Evolutionary conservation across 352 stramenopile species (phyloP), one percentile per base, ranked within the genome.

Genomic region (Pythium guiyangense): DNA sequence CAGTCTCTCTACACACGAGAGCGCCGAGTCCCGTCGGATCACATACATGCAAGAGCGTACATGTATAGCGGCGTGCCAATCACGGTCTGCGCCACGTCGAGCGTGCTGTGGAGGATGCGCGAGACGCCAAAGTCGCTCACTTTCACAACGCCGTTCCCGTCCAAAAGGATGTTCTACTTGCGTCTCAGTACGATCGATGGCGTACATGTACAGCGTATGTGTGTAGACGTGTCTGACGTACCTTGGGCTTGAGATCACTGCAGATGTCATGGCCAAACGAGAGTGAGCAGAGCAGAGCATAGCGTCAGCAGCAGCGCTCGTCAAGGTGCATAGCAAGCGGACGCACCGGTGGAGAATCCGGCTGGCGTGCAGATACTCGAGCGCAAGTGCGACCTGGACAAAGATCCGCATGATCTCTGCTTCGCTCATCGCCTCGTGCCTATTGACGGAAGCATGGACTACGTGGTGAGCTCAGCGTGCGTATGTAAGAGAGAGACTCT

Each of bases 21-120:
- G 10, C 9, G 39, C 12, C 15, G 11, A 31, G 2, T 14, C 4
- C 1, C 14, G 4, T 20, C 3, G 26, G 20, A 8, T n/a, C 25
- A 35, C 43, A 34, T 22, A 22, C 22, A 22, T 22, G 22, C 11
- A 20, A 12, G 34, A 2, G n/a, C 47, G n/a, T 68, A 88, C 68
- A 94, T 86, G 71, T 94, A 93, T 31, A 77, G 59, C 0, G 84
- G 84, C 0, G 86, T 96, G 8, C 86, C 86, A 3, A 75, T 76
- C n/a, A 84, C 63, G 2, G 79, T 90, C 57, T 81, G 52, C 0
- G 76, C 81, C 0, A 52, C 59, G 29, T 88, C 78, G 8, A 81
- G 39, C 10, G 84, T 70, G 57, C 69, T 40, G 14, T 78, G 53
- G 4, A 88, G 67, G 5, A 56, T 44, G 25, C 75, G 71, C 4